Percentiles rank a stretch among this genome's conserved stretches.
Conservation (phyloP, 148 eudicot genomes). For the Chenopodium quinoa region DNA sequence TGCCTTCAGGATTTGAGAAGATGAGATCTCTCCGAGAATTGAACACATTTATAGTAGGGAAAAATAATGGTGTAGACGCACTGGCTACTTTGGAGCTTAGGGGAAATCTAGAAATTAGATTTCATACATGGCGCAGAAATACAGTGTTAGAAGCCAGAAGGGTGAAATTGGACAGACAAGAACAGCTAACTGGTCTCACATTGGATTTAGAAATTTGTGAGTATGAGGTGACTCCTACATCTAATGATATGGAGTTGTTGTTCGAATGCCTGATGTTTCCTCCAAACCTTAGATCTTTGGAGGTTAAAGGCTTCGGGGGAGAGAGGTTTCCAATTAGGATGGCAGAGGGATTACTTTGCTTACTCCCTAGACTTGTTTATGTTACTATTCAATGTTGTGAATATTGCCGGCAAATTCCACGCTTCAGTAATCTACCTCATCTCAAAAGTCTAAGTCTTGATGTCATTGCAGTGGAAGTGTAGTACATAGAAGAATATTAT, state of each 20-base stretch:
- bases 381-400: neutral
- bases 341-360: neutral
- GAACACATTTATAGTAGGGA: neutral
- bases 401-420: neutral
- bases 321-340: neutral
- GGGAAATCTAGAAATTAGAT: neutral
- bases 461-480: neutral
- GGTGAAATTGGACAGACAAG: neutral
- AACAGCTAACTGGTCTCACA: neutral
- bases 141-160: neutral
- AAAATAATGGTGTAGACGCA: neutral
- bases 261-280: neutral
- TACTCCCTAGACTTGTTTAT: neutral
- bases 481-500: neutral
- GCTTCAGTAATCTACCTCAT: neutral
- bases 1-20: slow-evolving; percentile 2
- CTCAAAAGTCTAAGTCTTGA: neutral
- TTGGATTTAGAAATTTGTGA: neutral
- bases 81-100: neutral
- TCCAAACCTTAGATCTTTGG: neutral
- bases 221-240: neutral
- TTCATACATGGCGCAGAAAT: neutral
- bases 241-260: neutral
- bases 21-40: slow-evolving; percentile 1
- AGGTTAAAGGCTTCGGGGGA: neutral